Conservation (phyloP, 495 filamentous ascomycete species). For the Hypoxylon perforatum region DNA sequence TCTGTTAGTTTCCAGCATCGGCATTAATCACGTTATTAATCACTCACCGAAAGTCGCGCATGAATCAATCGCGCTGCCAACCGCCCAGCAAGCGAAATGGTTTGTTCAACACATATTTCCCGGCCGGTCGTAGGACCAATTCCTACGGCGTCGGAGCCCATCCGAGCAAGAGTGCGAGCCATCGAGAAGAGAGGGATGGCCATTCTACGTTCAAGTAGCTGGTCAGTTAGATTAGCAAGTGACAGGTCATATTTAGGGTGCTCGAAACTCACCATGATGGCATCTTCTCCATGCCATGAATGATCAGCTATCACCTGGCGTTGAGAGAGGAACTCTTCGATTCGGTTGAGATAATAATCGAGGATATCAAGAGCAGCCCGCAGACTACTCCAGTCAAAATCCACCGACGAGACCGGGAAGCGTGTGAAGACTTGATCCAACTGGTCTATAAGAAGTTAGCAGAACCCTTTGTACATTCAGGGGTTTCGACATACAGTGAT, state of each 20-base stretch:
- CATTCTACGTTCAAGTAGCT: constrained; percentile 53
- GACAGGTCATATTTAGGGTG: background rate
- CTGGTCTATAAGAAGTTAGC: constrained; percentile 44
- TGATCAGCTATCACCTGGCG: constrained; percentile 36
- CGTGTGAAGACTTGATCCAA: constrained; percentile 57
- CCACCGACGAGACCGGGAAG: constrained; percentile 50
- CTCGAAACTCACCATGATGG: constrained; percentile 47
- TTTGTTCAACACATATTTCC: constrained; percentile 51
- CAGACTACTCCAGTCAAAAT: constrained; percentile 57
- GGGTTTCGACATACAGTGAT: constrained; percentile 45
- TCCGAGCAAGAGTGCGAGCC: constrained; percentile 46
- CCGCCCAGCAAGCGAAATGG: constrained; percentile 50
- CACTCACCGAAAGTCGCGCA: constrained; percentile 49
- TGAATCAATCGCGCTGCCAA: constrained; percentile 55
- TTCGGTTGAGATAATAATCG: constrained; percentile 48
- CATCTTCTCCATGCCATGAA: constrained; percentile 54
- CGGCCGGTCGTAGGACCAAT: constrained; percentile 43
- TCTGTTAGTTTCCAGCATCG: constrained; percentile 29
- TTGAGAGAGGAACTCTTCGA: constrained; percentile 53
- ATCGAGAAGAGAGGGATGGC: constrained; percentile 55
- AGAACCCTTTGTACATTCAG: background rate
- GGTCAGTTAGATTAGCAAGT: background rate
- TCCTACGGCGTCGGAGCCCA: constrained; percentile 27
- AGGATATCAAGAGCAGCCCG: constrained; percentile 51
- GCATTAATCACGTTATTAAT: background rate